Conservation (phyloP, 176 grass and related monocot species). For the Oryza longistaminata region DNA sequence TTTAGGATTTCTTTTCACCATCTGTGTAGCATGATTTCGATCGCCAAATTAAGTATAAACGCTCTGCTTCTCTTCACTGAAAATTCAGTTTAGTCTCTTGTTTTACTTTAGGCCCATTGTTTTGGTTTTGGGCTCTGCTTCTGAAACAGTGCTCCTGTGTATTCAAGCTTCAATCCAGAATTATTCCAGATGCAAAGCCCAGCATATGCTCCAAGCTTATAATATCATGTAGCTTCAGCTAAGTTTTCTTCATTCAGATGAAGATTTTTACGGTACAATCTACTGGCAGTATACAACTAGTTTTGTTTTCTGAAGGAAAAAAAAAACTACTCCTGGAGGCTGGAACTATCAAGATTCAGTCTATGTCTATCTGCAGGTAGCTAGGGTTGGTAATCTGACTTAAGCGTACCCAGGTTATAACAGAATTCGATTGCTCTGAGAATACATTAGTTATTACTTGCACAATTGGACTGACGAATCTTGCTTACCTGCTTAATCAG, state of each 20-base stretch:
- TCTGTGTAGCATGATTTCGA: not conserved
- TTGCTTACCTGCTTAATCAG: not conserved
- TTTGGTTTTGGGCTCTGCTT: not conserved
- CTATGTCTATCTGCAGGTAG: too few species aligned
- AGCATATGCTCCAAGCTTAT: not conserved
- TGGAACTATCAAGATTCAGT: not conserved
- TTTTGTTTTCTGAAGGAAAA: not conserved
- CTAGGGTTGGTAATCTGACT: not conserved
- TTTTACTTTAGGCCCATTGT: not conserved
- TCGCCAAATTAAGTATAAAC: not conserved
- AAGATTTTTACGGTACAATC: too few species aligned
- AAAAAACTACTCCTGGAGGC: not conserved
- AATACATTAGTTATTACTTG: not conserved
- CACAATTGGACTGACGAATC: not conserved
- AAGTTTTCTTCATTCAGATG: not conserved
- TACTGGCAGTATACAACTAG: not conserved
- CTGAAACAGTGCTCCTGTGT: not conserved
- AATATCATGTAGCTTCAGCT: not conserved
- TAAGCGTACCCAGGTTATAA: not conserved
- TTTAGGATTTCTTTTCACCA: too few species aligned
- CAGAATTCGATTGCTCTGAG: not conserved
- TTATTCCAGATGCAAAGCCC: not conserved
- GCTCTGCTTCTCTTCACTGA: not conserved
- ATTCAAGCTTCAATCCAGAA: not conserved
- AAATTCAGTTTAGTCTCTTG: not conserved